Base-by-base conservation (phyloP, 805 yeast genomes). In the Candida nonsorbophila region DNA sequence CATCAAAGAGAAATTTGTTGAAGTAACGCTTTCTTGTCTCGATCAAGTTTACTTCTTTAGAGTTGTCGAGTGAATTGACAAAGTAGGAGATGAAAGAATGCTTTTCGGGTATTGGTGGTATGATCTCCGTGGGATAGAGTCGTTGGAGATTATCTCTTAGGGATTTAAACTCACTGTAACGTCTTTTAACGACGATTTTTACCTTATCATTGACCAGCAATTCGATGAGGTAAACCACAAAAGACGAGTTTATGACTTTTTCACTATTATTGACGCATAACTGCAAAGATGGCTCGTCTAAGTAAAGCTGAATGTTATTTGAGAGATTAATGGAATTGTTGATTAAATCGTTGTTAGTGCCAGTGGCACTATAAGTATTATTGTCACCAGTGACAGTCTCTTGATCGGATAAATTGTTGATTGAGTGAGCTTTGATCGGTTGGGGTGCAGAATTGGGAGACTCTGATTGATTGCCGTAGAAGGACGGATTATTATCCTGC, bases 21-120 rank as follows among this genome's bases (percentile, higher is more conserved):
- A 74, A 58, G 28, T 64, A 50, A 28, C 78, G 49, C 22, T 60
- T 66, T 29, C 80, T 57, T 46, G 68, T 58, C 36, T 69, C 72
- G n/a, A 74, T 67, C 25, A 64, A 53, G 25, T 45, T 42, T 6
- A 51, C 31, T 35, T 63, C 69, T 26, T 56, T 52, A 28, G 56
- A 34, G 31, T 45, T 56, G 33, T 62, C 60, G 24, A 65, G 47
- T n/a, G 69, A 54, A 29, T 61, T 62, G 29, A 58, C 43, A 27
- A 67, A 41, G 33, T 59, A 65, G 15, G 64, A 54, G 24, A 72
- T 55, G 10, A 74, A 40, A 2, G 78, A 67, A 38, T 65, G 71
- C 35, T 65, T 65, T 33, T 62, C 69, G 1, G 71, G 71, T 5
- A 65, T 62, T 4, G 71, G 69, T 2, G 71, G 70, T 5, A 65